Base-by-base conservation (phyloP, 106 monocot species). In the Gastrodia elata region DNA sequence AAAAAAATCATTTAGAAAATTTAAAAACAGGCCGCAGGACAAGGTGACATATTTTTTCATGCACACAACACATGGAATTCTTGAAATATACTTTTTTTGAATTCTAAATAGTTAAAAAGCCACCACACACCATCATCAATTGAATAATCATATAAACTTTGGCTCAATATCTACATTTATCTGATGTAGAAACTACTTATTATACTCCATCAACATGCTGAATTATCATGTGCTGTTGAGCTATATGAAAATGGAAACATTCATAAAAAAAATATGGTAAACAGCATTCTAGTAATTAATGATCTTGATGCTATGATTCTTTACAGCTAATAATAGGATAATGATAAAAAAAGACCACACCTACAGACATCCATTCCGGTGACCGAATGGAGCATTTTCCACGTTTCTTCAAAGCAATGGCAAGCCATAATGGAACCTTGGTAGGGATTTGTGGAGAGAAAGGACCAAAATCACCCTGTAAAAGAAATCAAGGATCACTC, bases 381-480 rank as follows among this genome's bases (percentile, higher is more conserved):
- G 81, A 36, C 42, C 86, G 81, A 58, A 89, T 65, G 3, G 83
- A 74, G 68, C 89, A 89, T 61, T 89, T 89, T 7, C 86, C 84
- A 37, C 89, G 86, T 52, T 80, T 86, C 77, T 86, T 89, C 38
- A 86, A 72, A 69, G 89, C 89, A 6, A 86, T 81, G 0, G 91
- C 91, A 15, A 94, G 86, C 94, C 94, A 94, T 18, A 94, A 78
- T 25, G 94, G 94, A 40, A 89, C 89, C 70, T 82, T 82, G 32
- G 84, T 64, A 38, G 89, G 71, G 42, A 86, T 83, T 75, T 86
- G 86, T 1, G 89, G 89, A 37, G 77, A 71, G 68, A 89, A 89
- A 8, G 89, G 89, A 64, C 89, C 86, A 41, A 84, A 86, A 82
- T 89, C 84, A n/a, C 89, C 86, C 86, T 89, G 39, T 65, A 69